Base-by-base conservation (phyloP, 352 stramenopile species). In the Phytopythium vexans region DNA sequence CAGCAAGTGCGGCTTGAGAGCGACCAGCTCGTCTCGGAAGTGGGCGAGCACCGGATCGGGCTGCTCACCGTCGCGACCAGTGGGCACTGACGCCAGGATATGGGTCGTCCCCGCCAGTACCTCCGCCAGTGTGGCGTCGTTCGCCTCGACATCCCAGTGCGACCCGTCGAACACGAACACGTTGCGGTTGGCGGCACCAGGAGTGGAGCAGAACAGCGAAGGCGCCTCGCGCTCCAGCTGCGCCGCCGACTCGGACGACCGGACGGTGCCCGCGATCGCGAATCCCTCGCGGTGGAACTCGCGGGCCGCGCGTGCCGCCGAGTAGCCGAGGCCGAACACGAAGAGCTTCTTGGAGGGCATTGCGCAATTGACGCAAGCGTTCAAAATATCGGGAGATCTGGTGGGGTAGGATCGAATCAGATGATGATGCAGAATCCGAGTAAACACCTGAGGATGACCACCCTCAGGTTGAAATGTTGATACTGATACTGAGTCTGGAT, bases 301-400 rank as follows among this genome's bases (percentile, higher is more conserved):
- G 15, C 74, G 62, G 4, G 86, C 89, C 6, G 92, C 70, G 47
- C 82, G 79, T 11, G 74, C 70, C 12, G 86, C 88, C 11, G 88
- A 85, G 71, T 88, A 97, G 31, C 89, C 89, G 27, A 97, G 57
- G 34, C 89, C 89, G 58, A 97, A 96, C 21, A 97, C 82, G 59
- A 97, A 96, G 35, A 91, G 70, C 58, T 86, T 86, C 27, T 73
- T 72, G 21, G 21, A 27, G 21, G 21, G 21, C 21, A 27, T 27
- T 27, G 21, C 21, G 21, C 21, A 27, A 27, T 27, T 27, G 1
- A 27, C 21, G 21, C 21, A 27, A 27, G 21, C 21, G 21, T 27
- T 27, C 21, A 27, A 27, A 27, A 27, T 27, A 27, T n/a, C n/a
- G n/a, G n/a, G n/a, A n/a, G n/a, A n/a, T n/a, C n/a, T n/a, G n/a